Evolutionary conservation across 1,284 basidiomycete genomes (phyloP), one percentile per base, ranked within the genome.

Genomic region (Cutaneotrichosporon arboriforme): DNA sequence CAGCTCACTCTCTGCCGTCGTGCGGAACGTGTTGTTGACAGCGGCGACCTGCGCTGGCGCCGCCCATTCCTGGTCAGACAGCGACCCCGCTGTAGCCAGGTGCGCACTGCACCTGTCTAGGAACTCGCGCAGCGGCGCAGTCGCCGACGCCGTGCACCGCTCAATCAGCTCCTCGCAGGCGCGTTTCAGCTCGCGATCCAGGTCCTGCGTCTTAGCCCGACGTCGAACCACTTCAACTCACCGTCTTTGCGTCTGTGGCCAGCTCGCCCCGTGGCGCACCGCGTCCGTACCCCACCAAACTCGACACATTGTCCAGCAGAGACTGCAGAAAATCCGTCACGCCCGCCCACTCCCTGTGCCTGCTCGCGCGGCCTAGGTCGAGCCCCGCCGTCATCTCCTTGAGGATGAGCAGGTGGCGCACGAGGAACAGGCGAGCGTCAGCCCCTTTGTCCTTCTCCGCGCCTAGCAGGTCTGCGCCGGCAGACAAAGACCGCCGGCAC

Each of bases 371-470:
- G 2, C 75, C 81, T 36, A 88, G 74, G 58, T 90, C 88, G 49
- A 94, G 76, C 55, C 83, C 85, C 35, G 83, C 80, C 5, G 85
- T 81, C 67, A 94, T 84, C 75, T 97, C 91, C 71, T 94, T 96
- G 57, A 96, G 72, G 37, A 94, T 86, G 48, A 96, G 76, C n/a
- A 94, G 73, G 75, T 97, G 91, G 43, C 90, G 81, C 17, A 91
- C 84, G 38, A 92, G 81, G 78, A 96, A 96, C 14, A 96, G 77
- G 31, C 84, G 80, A 0, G 83, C 84, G 62, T 94, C 90, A 9
- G 87, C 74, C 7, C 66, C 21, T 53, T 62, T 68, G 35, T 79
- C 79, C 20, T 76, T 70, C 44, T 80, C 81, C 8, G 79, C 73
- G 20, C 80, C 77, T 26, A 94, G 78, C 38, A 80, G 76, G 18